These are phyloP conservation scores for Ceratobasidium sp. DNA, from an alignment of 1,284 basidiomycete genomes.

Conservation along the genomic window DNA sequence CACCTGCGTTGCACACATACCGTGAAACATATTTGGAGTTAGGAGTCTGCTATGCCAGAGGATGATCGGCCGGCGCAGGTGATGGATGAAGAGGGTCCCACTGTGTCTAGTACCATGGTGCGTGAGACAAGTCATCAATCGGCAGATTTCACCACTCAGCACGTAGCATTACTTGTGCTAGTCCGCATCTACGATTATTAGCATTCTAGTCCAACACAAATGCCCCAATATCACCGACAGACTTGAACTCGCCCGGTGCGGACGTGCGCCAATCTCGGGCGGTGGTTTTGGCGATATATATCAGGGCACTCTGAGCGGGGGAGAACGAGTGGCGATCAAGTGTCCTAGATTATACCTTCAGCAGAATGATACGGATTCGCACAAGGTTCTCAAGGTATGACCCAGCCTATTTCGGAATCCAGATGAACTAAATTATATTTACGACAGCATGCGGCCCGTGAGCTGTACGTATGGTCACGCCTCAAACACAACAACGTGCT, in stretches of 20 bases:
- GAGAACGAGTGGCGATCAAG: constrained; percentile 2
- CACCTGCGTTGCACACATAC: no score
- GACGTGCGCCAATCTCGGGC: neutral
- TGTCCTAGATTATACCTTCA: neutral
- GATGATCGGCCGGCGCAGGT: no score
- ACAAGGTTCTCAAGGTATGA: neutral
- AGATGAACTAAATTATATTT: neutral
- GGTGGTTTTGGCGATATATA: constrained; percentile 21
- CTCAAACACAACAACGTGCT: neutral
- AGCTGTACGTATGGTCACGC: neutral
- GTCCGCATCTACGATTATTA: neutral
- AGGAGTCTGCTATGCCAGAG: no score
- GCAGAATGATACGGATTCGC: neutral
- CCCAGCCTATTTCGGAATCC: neutral
- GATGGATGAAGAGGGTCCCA: neutral
- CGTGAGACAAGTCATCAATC: no score
- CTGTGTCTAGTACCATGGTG: neutral
- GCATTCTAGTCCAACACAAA: neutral
- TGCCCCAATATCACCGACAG: neutral
- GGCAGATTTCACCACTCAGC: no score
- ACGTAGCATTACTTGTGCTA: neutral
- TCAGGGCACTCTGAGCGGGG: neutral
- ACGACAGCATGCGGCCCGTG: neutral
- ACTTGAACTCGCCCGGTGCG: neutral
- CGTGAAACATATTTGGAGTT: no score